Base-by-base conservation (phyloP, 2,329 filamentous ascomycete genomes). In the Ophiosphaerella narmari region DNA sequence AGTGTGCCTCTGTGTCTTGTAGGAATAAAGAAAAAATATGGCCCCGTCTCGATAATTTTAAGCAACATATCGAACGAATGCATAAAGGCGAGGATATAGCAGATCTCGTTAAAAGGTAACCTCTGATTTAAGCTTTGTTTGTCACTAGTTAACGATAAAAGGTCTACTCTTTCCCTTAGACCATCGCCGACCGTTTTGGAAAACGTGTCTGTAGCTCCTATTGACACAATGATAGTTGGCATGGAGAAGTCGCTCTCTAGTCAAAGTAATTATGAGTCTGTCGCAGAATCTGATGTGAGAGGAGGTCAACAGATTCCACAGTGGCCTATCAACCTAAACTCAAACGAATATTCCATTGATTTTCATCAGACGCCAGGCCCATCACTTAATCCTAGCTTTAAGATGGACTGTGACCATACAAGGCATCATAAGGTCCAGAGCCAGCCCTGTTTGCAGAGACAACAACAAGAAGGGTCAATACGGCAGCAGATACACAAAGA, bases 21-120 rank as follows among this genome's bases (percentile, higher is more conserved):
- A 77, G 75, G 21, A 81, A 77, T 21, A 86, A 78, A 54, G 76
- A 76, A 1, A 96, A 95, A 68, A 75, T 80, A 32, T 96, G 90
- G 90, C 87, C 88, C 1, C 83, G 92, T 18, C 78, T 86, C 43
- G 92, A 97, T 71, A 97, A 97, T 65, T 96, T 96, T 70, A 86
- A 86, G 53, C 85, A 87, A 32, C 92, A 97, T 67, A 79, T 96
- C 39, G 78, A 76, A 42, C 82, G 87, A 9, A 84, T 90, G 62
- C 91, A 96, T 68, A 54, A 66, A 1, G 67, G 78, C 4, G 73
- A 78, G 35, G 68, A 80, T 48, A 58, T 72, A 0, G 65, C 77
- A 0, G 66, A 74, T 1, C 66, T 85, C 6, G 73, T 84, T 42
- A 71, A 70, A 57, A 73, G 63, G 82, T 84, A 74, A 24, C 53